Evolutionary conservation across 257 asterid genomes (phyloP), one percentile per base, ranked within the genome.

Genomic region (Coffea eugenioides): DNA sequence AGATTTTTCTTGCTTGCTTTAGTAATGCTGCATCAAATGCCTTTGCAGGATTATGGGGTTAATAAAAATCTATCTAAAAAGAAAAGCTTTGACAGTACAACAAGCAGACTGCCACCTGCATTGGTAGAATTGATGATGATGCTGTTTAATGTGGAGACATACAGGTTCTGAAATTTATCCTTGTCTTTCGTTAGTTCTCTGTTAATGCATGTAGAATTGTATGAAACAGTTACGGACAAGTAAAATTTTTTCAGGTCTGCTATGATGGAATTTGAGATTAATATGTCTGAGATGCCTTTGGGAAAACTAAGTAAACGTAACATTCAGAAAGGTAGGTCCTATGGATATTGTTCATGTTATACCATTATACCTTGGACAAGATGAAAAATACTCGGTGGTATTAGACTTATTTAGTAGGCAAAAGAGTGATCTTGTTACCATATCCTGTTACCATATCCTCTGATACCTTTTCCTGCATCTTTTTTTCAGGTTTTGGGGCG

Each of bases 221-320:
- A 77, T 75, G 23, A 25, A 45, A 41, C 31, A 69, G 18, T 62
- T 70, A 70, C 81, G 76, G 85, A 68, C 31, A 75, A 74, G 61
- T 49, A 46, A 76, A 76, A 3, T 74, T 39, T 59, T 41, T 89
- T 64, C 95, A 95, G 99, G 92, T 98, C 95, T 89, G 99, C 98
- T 48, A 94, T 94, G 98, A 90, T 94, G 98, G 99, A 96, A 79
- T 96, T 94, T 79, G 92, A 96, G 91, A 96, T 96, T 84, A 96
- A 96, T 86, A 88, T 96, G 94, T 92, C 97, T 10, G 97, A 94
- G 89, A 94, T 96, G 99, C 99, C 99, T n/a, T 88, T 96, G 4
- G 99, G 99, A 82, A 96, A 96, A 87, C 92, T 96, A 51, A 94
- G 99, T 88, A 94, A 89, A 87, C 88, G 82, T 84, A 96, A 91